phyloP scores from a whole-genome alignment of 345 rosid species.

The Eutrema japonicum region DNA sequence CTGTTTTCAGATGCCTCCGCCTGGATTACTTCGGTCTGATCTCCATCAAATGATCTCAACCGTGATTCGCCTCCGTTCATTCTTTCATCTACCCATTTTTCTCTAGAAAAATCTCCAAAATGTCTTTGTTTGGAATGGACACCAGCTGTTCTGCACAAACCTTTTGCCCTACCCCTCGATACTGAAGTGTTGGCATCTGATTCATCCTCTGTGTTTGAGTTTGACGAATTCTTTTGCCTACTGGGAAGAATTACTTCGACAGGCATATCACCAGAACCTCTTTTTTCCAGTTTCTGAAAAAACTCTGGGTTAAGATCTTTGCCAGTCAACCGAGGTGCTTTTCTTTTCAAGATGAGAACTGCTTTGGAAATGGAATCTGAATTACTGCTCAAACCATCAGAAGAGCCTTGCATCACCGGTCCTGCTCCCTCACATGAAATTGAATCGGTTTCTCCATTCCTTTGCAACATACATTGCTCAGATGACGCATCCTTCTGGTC shows the following conservation, averaged over 20 bases:
- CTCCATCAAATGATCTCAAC: constrained; percentile 61
- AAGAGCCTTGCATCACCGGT: constrained; percentile 52
- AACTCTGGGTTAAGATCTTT: constrained; percentile 90
- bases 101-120: constrained; percentile 46
- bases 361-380: constrained; percentile 66
- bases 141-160: constrained; percentile 51
- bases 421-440: constrained; percentile 48
- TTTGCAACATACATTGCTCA: constrained; percentile 55
- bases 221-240: constrained; percentile 59
- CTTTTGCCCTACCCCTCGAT: constrained; percentile 55
- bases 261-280: constrained; percentile 73
- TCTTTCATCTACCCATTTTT: constrained; percentile 50
- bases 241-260: constrained; percentile 89
- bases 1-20: constrained; percentile 58
- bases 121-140: constrained; percentile 44
- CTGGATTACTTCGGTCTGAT: constrained; percentile 50
- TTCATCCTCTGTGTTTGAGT: constrained; percentile 65
- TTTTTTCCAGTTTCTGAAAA: constrained; percentile 78
- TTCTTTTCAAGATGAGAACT: constrained; percentile 81
- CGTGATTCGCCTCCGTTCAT: constrained; percentile 56
- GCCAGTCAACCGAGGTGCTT: constrained; percentile 72
- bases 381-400: constrained; percentile 53
- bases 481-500: constrained; percentile 62
- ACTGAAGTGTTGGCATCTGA: constrained; percentile 53
- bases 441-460: constrained; percentile 46